Base-by-base conservation (phyloP, 176 grass and related monocot genomes). In the Olyra latifolia region DNA sequence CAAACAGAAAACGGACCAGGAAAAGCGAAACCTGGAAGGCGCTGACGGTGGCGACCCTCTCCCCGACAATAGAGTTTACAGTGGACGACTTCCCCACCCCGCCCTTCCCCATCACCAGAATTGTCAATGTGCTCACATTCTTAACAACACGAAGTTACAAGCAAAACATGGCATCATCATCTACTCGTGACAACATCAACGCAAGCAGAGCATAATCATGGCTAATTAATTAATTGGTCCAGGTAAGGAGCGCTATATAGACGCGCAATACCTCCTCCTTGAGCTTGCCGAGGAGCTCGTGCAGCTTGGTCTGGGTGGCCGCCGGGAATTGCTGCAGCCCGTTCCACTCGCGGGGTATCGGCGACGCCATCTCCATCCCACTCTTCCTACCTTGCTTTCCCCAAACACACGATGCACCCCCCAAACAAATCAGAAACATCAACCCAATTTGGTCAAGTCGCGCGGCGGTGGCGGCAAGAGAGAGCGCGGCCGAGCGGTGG, bases 31-130 rank as follows among this genome's bases (percentile, higher is more conserved):
- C 96, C 92, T 99, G 96, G 87, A 99, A 99, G 32, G 96, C 93
- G 52, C 90, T 99, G 38, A 99, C 96, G 72, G 79, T 52, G 2
- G 88, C 82, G 2, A 93, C 84, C 85, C 90, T 95, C 84, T 99
- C 96, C 43, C 96, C 96, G 0, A 93, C 80, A 19, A 99, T 92
- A 44, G 93, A 99, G 69, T 99, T 99, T 17, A 99, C 86, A 0
- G 96, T 99, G 61, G 93, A 95, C 0, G 96, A 99, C 89, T 99
- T 99, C 46, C 96, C 96, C 46, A 99, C 93, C 38, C 96, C 96
- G 35, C 90, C 96, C 75, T 95, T 99, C 27, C 96, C 93, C 96
- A 99, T 99, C 62, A 93, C 86, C 80, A 99, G 88, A 75, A 99
- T 89, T 39, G 93, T 99, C 77, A 99, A 85, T 30, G 93, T 93